Evolutionary conservation across 1,139 yeast genomes (phyloP), one percentile per base, ranked within the genome.

Genomic region (Geotrichum restrictum): DNA sequence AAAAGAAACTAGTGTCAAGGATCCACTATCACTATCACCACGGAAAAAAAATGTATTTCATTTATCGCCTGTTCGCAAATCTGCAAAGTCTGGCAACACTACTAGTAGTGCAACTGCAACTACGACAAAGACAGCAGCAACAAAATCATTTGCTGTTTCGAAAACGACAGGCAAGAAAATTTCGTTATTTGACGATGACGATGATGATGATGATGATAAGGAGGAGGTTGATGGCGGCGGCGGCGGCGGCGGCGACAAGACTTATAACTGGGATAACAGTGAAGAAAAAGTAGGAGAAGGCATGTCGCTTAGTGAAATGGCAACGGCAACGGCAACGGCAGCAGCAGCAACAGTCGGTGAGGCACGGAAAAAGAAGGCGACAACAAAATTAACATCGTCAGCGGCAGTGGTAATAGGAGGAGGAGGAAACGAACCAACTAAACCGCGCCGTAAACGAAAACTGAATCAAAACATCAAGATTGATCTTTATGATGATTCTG

Each of bases 391-490:
- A 31, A 14, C 21, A 29, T 42, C 13, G 13, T 31, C 3, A 18
- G 41, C 41, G n/a, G n/a, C n/a, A n/a, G n/a, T n/a, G n/a, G n/a
- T n/a, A n/a, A n/a, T n/a, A 32, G 19, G 18, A 11, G 11, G 33
- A 11, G 40, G n/a, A 8, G 41, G 16, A 27, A 39, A 32, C 11
- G 36, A 41, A 11, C 41, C 41, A n/a, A n/a, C n/a, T 18, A 40
- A 48, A n/a, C 32, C 22, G 31, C 45, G 37, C 33, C 21, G 45
- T 45, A 45, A 56, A 44, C 59, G 63, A 37, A 62, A 62, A 57
- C 60, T 62, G 27, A 59, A 62, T 27, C 59, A 59, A 45, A 64
- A 61, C 49, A 59, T 61, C 50, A 64, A 62, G 57, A 62, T 64
- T 11, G 41, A 36, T 21, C 40, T 48, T 2, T 48, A 21, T 18